Base-by-base conservation (phyloP, 2,329 filamentous ascomycete species). In the Colletotrichum shisoi region DNA sequence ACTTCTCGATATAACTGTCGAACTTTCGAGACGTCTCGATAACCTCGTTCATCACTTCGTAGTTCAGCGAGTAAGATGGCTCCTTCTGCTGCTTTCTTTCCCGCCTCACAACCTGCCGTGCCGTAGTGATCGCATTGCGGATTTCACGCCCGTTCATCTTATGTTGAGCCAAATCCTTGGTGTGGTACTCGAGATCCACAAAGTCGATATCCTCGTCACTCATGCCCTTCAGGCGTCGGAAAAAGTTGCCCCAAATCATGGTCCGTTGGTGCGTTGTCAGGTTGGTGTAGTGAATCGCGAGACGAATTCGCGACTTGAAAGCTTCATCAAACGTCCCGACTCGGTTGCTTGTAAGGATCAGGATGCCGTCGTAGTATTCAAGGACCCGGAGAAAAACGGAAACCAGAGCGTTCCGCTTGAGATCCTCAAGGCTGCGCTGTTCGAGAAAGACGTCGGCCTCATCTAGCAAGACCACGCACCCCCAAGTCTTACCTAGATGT, bases 331-430 rank as follows among this genome's bases (percentile, higher is more conserved):
- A 76, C 1, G 72, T 74, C 3, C 69, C 74, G 1, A 79, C 74
- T 5, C 76, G 74, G 59, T 79, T 79, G 17, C 73, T 74, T 0
- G 76, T 79, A 1, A 78, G 70, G 40, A 79, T 74, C 0, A 79
- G 58, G n/a, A 78, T 78, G 7, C 79, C 79, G 1, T 71, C 70
- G 61, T 76, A 77, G 60, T 77, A 78, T 51, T 78, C 77, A 3
- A 79, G 70, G 0, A 74, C 72, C 3, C 77, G 74, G 4, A 79
- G 69, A 49, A 80, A 78, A 0, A 79, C 76, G 15, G 71, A 74
- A 60, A 74, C 70, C 4, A 73, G 59, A 1, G 69, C 70, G 34
- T 76, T 76, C 1, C 74, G 68, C 74, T 93, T 89, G 53, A 95
- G 90, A 71, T 96, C 91, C 2, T 11, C 2, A 4, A 48, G 15